A percentile compares a stretch with the other conserved stretches of the same genome.
phyloP scores from a whole-genome alignment of 2,329 filamentous ascomycete genomes.

The Pyrenophora tritici-repentis region DNA sequence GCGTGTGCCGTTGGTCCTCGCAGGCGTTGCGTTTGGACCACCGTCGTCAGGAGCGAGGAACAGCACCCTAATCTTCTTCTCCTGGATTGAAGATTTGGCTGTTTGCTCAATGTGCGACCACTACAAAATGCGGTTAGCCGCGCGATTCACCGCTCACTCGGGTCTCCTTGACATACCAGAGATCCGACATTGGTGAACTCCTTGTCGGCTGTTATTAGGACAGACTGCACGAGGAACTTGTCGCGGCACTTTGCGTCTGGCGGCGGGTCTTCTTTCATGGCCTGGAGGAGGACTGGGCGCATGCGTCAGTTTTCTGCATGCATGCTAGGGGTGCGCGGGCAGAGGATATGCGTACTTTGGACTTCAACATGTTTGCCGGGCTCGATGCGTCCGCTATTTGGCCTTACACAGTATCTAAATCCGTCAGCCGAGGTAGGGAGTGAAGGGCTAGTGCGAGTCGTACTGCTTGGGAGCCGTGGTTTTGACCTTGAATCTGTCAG shows the following conservation, averaged over 20 bases:
- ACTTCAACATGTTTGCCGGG: conserved; percentile 89
- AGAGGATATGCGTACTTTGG: conserved; percentile 66
- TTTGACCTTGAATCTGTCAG: conserved; percentile 73
- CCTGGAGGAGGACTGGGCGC: conserved; percentile 81
- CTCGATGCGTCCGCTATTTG: conserved; percentile 95
- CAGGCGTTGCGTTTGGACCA: conserved; percentile 37
- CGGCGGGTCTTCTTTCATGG: conserved; percentile 94
- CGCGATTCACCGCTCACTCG: too few relatives aligned
- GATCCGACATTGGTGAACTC: conserved; percentile 80
- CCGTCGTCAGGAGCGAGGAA: conserved; percentile 72
- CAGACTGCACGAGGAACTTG: conserved; percentile 96
- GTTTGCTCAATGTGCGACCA: conserved; percentile 76
- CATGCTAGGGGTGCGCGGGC: conserved; percentile 17
- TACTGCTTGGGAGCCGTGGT: conserved; percentile 99
- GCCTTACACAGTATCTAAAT: conserved; percentile 90
- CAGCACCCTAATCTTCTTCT: conserved; percentile 92
- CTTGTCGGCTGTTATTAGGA: conserved; percentile 79
- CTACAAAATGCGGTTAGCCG: conserved; percentile 52
- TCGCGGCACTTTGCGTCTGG: conserved; percentile 88
- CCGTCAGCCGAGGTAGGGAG: conserved; percentile 24
- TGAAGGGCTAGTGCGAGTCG: conserved; percentile 45
- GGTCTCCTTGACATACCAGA: conserved; percentile 64
- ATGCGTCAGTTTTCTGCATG: conserved; percentile 33
- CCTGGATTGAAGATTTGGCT: conserved; percentile 78
- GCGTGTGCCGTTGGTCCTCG: conserved; percentile 43